These are phyloP conservation scores for Cercospora sp. DNA, from an alignment of 2,329 filamentous ascomycete species.

Conservation along the genomic window DNA sequence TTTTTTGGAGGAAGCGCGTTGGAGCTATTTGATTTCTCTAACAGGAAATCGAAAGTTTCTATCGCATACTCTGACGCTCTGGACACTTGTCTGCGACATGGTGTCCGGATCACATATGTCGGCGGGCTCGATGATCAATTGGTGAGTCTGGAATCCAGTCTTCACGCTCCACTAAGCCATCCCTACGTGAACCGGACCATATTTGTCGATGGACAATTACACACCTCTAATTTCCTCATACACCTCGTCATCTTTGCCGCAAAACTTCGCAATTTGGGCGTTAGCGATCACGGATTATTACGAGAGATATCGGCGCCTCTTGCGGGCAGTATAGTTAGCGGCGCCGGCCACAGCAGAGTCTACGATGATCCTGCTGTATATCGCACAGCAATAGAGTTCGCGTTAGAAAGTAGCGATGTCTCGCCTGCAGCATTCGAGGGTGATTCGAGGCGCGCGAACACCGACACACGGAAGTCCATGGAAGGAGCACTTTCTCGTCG, in stretches of 20 bases:
- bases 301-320: conserved; percentile 85
- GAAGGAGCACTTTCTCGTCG: conserved; percentile 27
- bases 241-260: conserved; percentile 90
- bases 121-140: conserved; percentile 97
- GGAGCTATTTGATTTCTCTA: conserved; percentile 91
- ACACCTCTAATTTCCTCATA: conserved; percentile 90
- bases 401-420: conserved; percentile 49
- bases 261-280: conserved; percentile 88
- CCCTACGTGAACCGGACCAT: conserved; percentile 95
- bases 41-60: conserved; percentile 77
- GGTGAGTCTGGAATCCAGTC: conserved; percentile 88
- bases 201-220: conserved; percentile 89
- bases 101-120: conserved; percentile 80
- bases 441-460: conserved; percentile 16
- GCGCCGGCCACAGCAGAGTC: conserved; percentile 88
- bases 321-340: conserved; percentile 85
- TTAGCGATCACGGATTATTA: conserved; percentile 90
- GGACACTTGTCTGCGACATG: conserved; percentile 71
- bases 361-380: conserved; percentile 91
- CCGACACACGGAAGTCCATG: conserved; percentile 27
- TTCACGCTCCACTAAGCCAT: conserved; percentile 81
- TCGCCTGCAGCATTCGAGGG: conserved; percentile 13
- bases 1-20: conserved; percentile 88
- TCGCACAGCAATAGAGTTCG: conserved; percentile 55
- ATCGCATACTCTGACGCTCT: conserved; percentile 76